Evolutionary conservation across 345 rosid genomes (phyloP).

Genomic region (Dipteronia sinensis): DNA sequence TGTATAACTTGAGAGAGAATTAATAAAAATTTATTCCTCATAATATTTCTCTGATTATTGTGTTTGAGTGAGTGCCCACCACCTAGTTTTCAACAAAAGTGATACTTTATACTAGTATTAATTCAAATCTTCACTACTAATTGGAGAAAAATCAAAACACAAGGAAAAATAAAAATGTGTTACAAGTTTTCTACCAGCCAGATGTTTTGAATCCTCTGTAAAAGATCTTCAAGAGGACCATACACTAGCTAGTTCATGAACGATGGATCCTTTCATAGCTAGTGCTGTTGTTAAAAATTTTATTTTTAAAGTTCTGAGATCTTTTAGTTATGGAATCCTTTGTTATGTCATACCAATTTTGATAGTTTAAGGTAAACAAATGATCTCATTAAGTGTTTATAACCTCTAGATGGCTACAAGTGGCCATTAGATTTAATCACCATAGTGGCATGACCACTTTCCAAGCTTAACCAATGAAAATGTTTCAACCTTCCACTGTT

Average conservation of each 20-base stretch:
- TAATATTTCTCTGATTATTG: no score
- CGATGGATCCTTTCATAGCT: not conserved
- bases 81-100: no score
- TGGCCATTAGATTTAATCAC: slow-evolving; percentile 33
- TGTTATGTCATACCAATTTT: slow-evolving; percentile 1
- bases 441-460: slow-evolving; percentile 34
- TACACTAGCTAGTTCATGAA: not conserved
- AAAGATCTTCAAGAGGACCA: not conserved
- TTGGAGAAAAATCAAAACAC: not conserved
- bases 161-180: not conserved
- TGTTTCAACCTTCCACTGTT: slow-evolving; percentile 8
- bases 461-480: slow-evolving; percentile 25
- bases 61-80: no score
- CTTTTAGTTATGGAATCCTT: not conserved
- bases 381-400: not conserved
- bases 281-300: not conserved
- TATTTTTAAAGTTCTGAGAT: not conserved
- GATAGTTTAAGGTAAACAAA: not conserved
- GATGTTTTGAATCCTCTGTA: not conserved
- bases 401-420: not conserved
- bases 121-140: no score
- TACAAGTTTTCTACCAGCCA: not conserved
- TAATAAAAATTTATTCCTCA: no score
- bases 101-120: no score
- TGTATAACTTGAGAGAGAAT: no score